Evolutionary conservation across 2,329 filamentous ascomycete genomes (phyloP), one percentile per base, ranked within the genome.

Genomic region (Xylariaceae sp.): DNA sequence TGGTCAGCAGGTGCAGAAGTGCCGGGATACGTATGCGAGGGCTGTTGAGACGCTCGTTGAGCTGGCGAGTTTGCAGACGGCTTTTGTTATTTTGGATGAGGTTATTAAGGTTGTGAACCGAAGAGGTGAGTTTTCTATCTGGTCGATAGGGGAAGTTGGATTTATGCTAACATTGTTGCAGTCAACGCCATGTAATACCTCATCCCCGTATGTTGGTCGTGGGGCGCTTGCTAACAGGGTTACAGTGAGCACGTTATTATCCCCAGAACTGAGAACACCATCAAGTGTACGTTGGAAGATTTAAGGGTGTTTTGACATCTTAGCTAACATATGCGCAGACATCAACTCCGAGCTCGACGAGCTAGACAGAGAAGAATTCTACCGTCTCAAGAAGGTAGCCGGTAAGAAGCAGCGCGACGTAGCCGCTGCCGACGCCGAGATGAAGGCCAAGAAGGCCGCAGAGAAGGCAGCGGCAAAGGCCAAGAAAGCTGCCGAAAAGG

Each of bases 101-200:
- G 94, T 99, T 59, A 99, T 99, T 78, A 99, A 99, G 79, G 92
- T 97, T 30, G 94, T 99, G 57, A 99, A 99, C 75, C 86, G 94
- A 71, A 88, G 94, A 90, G 88, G 88, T 89, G 75, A 73, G 80
- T 72, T 30, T 30, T 23, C 23, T 23, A 17, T 47, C 30, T 18
- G n/a, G 49, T 47, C 1, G 13, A 35, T 30, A n/a, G 34, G 4
- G 11, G 37, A 7, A 15, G 49, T 10, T 30, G 45, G 8, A 44
- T 49, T 3, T 52, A 63, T 30, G 70, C 72, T 76, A 67, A 76
- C 65, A 4, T 64, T 13, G 8, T 56, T 15, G 51, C 60, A 90
- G 93, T 97, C 15, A 97, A 97, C 72, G 93, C 93, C 59, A 97
- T 97, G 87, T 91, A 78, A 75, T 63, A 62, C 48, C 23, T 9